Evolutionary conservation across 352 stramenopile genomes (phyloP).

Genomic region (Phytopythium boreale): DNA sequence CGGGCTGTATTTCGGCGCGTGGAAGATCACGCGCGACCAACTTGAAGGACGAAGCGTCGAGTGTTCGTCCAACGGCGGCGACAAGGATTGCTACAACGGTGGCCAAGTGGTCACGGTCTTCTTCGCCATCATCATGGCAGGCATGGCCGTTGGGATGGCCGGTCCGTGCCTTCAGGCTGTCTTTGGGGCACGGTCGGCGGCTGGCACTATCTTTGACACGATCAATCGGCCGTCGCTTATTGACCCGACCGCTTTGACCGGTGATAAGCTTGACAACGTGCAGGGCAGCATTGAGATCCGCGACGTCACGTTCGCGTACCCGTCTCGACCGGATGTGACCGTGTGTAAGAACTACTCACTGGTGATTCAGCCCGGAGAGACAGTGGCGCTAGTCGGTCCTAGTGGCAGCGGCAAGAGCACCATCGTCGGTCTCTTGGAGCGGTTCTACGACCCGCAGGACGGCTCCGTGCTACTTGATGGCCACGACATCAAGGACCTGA

Average conservation of each 20-base stretch:
- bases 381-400: constrained; percentile 45
- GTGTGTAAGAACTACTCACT: constrained; percentile 42
- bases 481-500: constrained; percentile 59
- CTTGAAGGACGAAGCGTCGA: constrained; percentile 12
- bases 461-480: constrained; percentile 44
- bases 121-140: constrained; percentile 38
- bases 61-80: constrained; percentile 17
- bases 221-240: constrained; percentile 51
- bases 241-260: constrained; percentile 26
- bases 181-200: constrained; percentile 25
- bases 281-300: constrained; percentile 74
- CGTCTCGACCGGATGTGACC: constrained; percentile 35
- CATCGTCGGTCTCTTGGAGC: constrained; percentile 47
- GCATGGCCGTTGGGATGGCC: constrained; percentile 38
- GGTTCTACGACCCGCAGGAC: constrained; percentile 49
- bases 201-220: constrained; percentile 46
- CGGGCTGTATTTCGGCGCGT: constrained; percentile 51
- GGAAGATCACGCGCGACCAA: constrained; percentile 29
- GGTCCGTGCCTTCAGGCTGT: constrained; percentile 39
- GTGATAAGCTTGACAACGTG: constrained; percentile 19
- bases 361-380: constrained; percentile 38
- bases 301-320: constrained; percentile 65
- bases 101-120: constrained; percentile 43
- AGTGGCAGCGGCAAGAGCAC: constrained; percentile 64
- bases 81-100: constrained; percentile 34